These are phyloP conservation scores for Cordyceps farinosa DNA, from an alignment of 2,329 filamentous ascomycete species.

Conservation along the genomic window DNA sequence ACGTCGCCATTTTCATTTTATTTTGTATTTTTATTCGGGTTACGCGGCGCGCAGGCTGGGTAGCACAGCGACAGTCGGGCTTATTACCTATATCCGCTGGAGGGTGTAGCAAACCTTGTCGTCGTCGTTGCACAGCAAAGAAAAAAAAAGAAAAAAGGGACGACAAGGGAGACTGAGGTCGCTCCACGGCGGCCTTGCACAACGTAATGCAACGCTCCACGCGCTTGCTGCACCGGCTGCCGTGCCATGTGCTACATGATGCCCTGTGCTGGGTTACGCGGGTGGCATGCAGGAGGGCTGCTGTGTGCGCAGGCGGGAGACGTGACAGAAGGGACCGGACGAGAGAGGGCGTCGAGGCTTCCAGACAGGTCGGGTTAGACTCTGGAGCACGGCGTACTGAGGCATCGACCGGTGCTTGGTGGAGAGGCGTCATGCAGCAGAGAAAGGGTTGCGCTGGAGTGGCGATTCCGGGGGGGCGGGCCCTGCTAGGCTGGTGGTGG, in stretches of 20 bases:
- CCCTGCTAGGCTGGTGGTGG: too few species aligned
- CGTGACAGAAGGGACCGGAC: not conserved
- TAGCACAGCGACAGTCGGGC: not conserved
- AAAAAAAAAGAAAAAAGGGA: not conserved
- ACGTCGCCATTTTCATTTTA: too few species aligned
- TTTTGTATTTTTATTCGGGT: too few species aligned
- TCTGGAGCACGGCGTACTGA: not conserved
- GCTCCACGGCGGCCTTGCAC: not conserved
- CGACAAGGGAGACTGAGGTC: not conserved
- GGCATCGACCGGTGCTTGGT: not conserved
- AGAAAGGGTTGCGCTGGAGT: too few species aligned
- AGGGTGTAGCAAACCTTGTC: not conserved
- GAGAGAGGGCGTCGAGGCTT: not conserved
- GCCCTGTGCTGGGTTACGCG: constrained; percentile 11
- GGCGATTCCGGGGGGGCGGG: too few species aligned
- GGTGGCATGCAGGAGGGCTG: not conserved
- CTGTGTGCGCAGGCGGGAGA: not conserved
- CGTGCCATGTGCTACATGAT: constrained; percentile 7
- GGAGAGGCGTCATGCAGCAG: too few species aligned
- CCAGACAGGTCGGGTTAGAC: too few species aligned
- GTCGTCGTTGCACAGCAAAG: not conserved
- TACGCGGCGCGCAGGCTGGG: not conserved
- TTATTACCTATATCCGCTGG: constrained; percentile 9
- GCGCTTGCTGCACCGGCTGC: constrained; percentile 13
- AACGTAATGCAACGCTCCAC: constrained; percentile 1